These are phyloP conservation scores for Ceratobasidium sp. DNA, from an alignment of 1,284 basidiomycete genomes.

Conservation along the genomic window DNA sequence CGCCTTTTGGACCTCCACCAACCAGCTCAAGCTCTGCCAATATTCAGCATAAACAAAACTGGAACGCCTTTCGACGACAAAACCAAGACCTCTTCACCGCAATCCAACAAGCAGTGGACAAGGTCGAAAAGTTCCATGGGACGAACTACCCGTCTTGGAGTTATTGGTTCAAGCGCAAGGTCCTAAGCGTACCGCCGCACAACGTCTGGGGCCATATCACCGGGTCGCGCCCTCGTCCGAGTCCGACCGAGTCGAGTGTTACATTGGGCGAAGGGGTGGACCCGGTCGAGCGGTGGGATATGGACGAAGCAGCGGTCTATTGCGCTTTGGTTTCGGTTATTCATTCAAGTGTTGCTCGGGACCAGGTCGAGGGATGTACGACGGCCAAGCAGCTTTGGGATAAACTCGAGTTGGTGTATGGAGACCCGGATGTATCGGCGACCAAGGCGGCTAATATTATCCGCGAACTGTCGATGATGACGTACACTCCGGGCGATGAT, in stretches of 20 bases:
- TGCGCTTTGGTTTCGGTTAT: conserved; percentile 24
- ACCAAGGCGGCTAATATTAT: conserved; percentile 12
- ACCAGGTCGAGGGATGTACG: conserved; percentile 25
- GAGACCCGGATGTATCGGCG: not conserved
- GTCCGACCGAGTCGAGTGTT: not conserved
- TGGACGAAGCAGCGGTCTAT: conserved; percentile 32
- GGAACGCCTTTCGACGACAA: conserved; percentile 17
- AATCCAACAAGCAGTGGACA: conserved; percentile 23
- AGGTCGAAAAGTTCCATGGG: conserved; percentile 32
- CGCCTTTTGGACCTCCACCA: not conserved
- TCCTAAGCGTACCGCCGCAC: not conserved
- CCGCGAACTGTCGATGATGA: conserved; percentile 9
- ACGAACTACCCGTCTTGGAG: conserved; percentile 38
- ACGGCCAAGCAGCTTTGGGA: conserved; percentile 39
- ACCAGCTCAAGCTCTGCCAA: not conserved
- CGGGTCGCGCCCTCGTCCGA: conserved; percentile 8
- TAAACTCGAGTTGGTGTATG: conserved; percentile 20
- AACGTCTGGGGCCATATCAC: conserved; percentile 32
- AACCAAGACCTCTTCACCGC: conserved; percentile 2
- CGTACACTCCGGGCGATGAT: conserved; percentile 31
- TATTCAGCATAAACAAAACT: not conserved
- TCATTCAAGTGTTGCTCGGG: not conserved
- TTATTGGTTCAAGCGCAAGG: conserved; percentile 37
- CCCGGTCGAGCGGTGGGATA: conserved; percentile 26
- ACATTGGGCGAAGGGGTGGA: not conserved